Conservation (phyloP, 2,329 filamentous ascomycete species). For the Microdochium nivale region DNA sequence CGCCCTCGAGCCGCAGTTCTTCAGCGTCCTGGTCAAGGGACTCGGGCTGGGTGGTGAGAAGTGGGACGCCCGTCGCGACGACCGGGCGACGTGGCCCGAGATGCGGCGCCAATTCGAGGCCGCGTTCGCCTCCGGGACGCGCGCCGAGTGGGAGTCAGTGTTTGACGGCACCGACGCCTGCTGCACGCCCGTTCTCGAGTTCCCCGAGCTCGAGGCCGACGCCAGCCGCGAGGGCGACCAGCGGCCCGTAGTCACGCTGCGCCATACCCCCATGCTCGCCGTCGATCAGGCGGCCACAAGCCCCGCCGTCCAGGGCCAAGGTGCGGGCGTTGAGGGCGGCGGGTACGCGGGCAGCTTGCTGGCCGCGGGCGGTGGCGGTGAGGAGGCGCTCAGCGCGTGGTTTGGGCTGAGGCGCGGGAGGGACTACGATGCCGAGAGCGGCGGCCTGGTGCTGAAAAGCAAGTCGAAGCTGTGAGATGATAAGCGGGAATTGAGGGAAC, state of each 20-base stretch:
- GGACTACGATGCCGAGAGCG: conserved; percentile 60
- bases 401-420: conserved; percentile 65
- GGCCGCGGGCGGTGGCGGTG: conserved; percentile 61
- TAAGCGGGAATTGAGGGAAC: background rate
- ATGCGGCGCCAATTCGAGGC: conserved; percentile 52
- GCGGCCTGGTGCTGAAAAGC: conserved; percentile 48
- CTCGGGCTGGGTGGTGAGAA: conserved; percentile 47
- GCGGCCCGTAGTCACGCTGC: conserved; percentile 60
- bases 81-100: conserved; percentile 58
- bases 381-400: conserved; percentile 62
- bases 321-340: conserved; percentile 52
- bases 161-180: conserved; percentile 93
- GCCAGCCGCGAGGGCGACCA: conserved; percentile 56
- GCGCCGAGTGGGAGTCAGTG: conserved; percentile 72
- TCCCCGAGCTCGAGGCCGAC: conserved; percentile 55
- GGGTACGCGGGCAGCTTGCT: conserved; percentile 58
- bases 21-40: conserved; percentile 55
- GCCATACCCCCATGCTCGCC: conserved; percentile 58
- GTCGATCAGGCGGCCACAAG: conserved; percentile 38
- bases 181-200: conserved; percentile 77
- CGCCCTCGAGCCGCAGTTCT: conserved; percentile 84
- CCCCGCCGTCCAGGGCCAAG: conserved; percentile 47
- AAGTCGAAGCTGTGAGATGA: conserved; percentile 30
- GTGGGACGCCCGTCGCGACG: conserved; percentile 38
- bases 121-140: conserved; percentile 60